Evolutionary conservation across 805 yeast genomes (phyloP).

Genomic region (Hemisphaericaspora nanyangensis): DNA sequence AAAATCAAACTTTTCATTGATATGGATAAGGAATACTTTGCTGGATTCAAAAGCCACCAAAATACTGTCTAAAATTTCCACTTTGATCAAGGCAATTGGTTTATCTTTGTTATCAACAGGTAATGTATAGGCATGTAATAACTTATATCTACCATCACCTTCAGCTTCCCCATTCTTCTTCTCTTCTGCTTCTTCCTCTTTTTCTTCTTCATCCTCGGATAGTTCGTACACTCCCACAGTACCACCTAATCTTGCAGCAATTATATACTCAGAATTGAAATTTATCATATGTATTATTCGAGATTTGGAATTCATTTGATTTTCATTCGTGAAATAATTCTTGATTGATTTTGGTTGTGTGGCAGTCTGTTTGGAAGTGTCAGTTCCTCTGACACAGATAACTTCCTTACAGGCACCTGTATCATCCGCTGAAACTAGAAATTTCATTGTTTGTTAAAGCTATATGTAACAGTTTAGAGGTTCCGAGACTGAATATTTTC

Average conservation of each 20-base stretch:
- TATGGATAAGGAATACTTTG: conserved; percentile 35
- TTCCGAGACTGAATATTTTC: no score
- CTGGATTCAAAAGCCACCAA: conserved; percentile 47
- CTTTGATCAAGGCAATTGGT: conserved; percentile 30
- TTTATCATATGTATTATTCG: conserved; percentile 26
- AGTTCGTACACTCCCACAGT: conserved; percentile 36
- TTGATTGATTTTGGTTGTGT: conserved; percentile 57
- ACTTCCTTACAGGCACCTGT: conserved; percentile 65
- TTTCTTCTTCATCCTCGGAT: conserved; percentile 21
- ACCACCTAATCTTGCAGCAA: conserved; percentile 45
- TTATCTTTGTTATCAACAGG: conserved; percentile 15
- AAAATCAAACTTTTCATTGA: conserved; percentile 22
- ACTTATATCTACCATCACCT: conserved; percentile 29
- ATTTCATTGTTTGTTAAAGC: conserved; percentile 45
- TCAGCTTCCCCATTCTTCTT: conserved; percentile 18
- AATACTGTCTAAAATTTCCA: conserved; percentile 26
- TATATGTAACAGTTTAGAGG: no score
- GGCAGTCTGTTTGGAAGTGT: conserved; percentile 70
- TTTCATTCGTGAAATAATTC: conserved; percentile 34
- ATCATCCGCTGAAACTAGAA: conserved; percentile 63
- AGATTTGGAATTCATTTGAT: no score
- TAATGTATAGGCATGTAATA: conserved; percentile 29
- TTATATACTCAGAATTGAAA: conserved; percentile 30
- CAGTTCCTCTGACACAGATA: conserved; percentile 63
- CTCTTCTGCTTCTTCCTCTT: conserved; percentile 17